Base-by-base conservation (phyloP, 2,329 filamentous ascomycete species). In the Claviceps sorghi region DNA sequence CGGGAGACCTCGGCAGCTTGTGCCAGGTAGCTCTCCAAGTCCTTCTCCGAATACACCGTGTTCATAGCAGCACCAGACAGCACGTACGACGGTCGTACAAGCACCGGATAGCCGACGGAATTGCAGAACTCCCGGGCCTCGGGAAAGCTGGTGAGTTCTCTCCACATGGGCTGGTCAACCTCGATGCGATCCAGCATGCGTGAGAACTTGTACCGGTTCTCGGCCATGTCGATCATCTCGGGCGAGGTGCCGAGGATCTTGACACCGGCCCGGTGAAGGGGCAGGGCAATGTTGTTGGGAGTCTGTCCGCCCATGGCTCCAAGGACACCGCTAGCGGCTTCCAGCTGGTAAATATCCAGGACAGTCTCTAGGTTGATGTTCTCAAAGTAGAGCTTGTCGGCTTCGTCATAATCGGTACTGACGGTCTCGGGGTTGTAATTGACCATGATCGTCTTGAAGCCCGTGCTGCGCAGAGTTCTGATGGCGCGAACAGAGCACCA, bases 11-110 rank as follows among this genome's bases (percentile, higher is more conserved):
- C 90, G 7, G 80, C 87, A 51, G 93, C 93, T 70, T 97, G 91
- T 58, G 86, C 80, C 45, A 98, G 76, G 69, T 94, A 97, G 62
- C 77, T 84, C 61, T 88, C 86, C 54, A 98, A 74, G 65, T 97
- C 93, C 65, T 91, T 86, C 72, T 94, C 83, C 0, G 91, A 96
- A 73, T 97, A 97, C 38, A 97, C 93, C 0, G 93, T 97, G 75
- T 97, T 98, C 93, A 98, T 98, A 19, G 93, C 93, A 48, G 93
- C 93, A 58, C 93, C 93, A 1, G 93, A 97, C 6, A 98, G 78
- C 46, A 98, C 93, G 63, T 98, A 98, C 0, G 93, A 97, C 3
- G 93, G 93, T 48, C 93, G 84, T 45, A 98, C 93, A 52, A 98
- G 76, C 50, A 97, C 93, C 2, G 93, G 93, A 67, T 97, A 98